Evolutionary conservation across 768 basidiomycete species (phyloP).

Genomic region (Phaffia australis): DNA sequence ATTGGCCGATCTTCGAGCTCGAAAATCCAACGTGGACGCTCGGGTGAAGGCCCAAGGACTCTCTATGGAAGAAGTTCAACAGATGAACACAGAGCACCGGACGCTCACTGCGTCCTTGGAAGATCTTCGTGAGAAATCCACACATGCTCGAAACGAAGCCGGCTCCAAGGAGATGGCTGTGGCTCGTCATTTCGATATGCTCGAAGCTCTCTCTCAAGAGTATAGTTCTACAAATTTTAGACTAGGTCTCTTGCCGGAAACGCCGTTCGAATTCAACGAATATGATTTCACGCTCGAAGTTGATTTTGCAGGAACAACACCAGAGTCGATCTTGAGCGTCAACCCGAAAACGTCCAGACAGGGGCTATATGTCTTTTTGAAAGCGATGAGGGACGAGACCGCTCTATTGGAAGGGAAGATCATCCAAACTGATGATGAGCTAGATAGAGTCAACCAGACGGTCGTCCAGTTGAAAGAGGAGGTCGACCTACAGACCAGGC

Average conservation of each 20-base stretch:
- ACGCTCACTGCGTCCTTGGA: slow-evolving; percentile 53
- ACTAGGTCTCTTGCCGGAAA: slow-evolving; percentile 62
- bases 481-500: slow-evolving; percentile 60
- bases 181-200: slow-evolving; percentile 62
- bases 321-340: slow-evolving; percentile 56
- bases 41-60: slow-evolving; percentile 80
- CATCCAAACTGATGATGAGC: slow-evolving; percentile 69
- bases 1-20: slow-evolving; percentile 53
- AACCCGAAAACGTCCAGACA: slow-evolving; percentile 64
- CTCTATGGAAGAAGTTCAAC: slow-evolving; percentile 75
- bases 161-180: slow-evolving; percentile 75
- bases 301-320: slow-evolving; percentile 63
- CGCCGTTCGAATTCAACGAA: slow-evolving; percentile 50
- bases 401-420: slow-evolving; percentile 63
- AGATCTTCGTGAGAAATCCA: slow-evolving; percentile 63
- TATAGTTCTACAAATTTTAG: slow-evolving; percentile 66
- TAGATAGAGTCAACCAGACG: slow-evolving; percentile 62
- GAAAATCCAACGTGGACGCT: slow-evolving; percentile 52
- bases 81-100: slow-evolving; percentile 85
- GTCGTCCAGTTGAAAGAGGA: slow-evolving; percentile 77
- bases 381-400: slow-evolving; percentile 58
- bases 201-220: slow-evolving; percentile 69
- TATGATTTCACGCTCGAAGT: slow-evolving; percentile 70
- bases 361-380: slow-evolving; percentile 58
- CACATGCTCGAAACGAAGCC: slow-evolving; percentile 59